Conservation (phyloP, 1,139 yeast species). For the Taiozyma sp. region DNA sequence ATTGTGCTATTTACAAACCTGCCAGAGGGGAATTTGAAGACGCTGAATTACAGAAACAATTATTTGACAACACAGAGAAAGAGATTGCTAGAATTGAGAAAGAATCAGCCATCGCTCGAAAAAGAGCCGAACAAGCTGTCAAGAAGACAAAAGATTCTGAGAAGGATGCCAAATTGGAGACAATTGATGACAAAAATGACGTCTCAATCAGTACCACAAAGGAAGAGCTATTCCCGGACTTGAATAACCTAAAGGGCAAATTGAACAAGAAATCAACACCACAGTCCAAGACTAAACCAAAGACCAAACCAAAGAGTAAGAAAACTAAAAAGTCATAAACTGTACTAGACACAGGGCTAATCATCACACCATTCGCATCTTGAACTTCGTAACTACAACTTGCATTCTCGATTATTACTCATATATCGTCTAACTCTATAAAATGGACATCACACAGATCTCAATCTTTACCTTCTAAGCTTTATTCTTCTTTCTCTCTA, state of each 20-base stretch:
- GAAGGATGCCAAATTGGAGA: not conserved
- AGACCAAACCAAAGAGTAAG: not conserved
- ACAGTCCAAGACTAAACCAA: not conserved
- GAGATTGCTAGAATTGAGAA: slow-evolving; percentile 60
- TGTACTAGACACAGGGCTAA: not conserved
- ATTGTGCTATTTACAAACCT: slow-evolving; percentile 58
- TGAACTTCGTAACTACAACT: not conserved
- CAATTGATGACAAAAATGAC: not conserved
- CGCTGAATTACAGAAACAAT: slow-evolving; percentile 50
- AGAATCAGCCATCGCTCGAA: slow-evolving; percentile 62
- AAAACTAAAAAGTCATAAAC: not conserved
- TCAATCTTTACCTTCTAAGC: not conserved
- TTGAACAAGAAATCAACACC: not conserved
- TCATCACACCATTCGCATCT: not conserved
- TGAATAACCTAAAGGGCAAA: slow-evolving; percentile 9
- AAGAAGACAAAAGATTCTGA: not conserved
- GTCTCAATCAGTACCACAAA: slow-evolving; percentile 3
- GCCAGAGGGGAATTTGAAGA: slow-evolving; percentile 64
- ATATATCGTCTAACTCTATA: not conserved
- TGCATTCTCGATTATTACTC: not conserved
- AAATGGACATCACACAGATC: not conserved
- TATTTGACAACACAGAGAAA: slow-evolving; percentile 61
- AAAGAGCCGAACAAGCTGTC: slow-evolving; percentile 29
- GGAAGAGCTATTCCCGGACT: slow-evolving; percentile 13
- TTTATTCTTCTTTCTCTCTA: slow-evolving; percentile 66